A percentile compares a stretch with the other conserved stretches of the same genome.
Conservation (phyloP, 768 basidiomycete genomes). For the Leccinum broughii region DNA sequence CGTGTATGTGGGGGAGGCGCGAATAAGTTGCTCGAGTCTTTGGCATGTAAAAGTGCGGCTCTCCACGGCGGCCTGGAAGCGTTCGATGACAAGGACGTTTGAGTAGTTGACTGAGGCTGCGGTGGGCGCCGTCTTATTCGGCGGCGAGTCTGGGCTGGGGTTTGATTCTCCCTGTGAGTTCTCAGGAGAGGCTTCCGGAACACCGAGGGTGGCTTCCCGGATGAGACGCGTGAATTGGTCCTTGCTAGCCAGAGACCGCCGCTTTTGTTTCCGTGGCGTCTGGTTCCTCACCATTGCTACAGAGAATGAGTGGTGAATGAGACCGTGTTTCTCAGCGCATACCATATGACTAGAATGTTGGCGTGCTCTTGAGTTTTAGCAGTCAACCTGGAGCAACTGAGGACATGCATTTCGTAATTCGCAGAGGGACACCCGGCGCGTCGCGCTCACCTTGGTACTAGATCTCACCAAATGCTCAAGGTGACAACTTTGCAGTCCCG, state of each 20-base stretch:
- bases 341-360: slow-evolving; percentile 1
- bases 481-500: neutral
- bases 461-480: neutral
- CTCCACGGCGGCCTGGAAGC: slow-evolving; percentile 30
- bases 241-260: slow-evolving; percentile 24
- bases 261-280: slow-evolving; percentile 26
- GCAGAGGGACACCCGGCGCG: neutral
- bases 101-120: slow-evolving; percentile 21
- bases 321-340: neutral
- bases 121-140: neutral
- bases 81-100: slow-evolving; percentile 29
- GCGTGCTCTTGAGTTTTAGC: neutral
- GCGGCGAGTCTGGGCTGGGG: slow-evolving; percentile 5
- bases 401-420: neutral
- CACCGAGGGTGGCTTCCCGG: slow-evolving; percentile 16
- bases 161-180: slow-evolving; percentile 7
- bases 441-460: slow-evolving; percentile 6
- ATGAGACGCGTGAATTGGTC: slow-evolving; percentile 26
- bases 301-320: neutral
- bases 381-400: neutral
- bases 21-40: slow-evolving; percentile 30
- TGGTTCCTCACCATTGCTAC: slow-evolving; percentile 17
- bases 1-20: slow-evolving; percentile 21
- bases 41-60: slow-evolving; percentile 28
- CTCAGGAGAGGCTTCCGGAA: neutral